Conservation (phyloP, 2,329 filamentous ascomycete species). For the Trichoderma aggressivum region DNA sequence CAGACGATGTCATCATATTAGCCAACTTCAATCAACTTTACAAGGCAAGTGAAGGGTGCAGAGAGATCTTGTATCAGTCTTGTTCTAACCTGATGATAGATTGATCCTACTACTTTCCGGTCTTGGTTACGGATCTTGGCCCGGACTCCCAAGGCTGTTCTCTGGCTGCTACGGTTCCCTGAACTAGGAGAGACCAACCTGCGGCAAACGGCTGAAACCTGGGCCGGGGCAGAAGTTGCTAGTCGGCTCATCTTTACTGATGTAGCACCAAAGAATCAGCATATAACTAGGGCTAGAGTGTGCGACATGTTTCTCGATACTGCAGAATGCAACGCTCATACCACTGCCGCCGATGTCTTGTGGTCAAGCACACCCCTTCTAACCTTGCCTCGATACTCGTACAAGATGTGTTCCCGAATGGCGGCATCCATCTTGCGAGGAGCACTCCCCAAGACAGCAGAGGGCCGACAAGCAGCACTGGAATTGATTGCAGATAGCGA, state of each 20-base stretch:
- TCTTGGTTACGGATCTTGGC: slow-evolving; percentile 91
- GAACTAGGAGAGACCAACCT: slow-evolving; percentile 88
- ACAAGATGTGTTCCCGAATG: slow-evolving; percentile 99
- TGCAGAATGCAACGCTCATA: slow-evolving; percentile 96
- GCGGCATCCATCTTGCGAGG: slow-evolving; percentile 91
- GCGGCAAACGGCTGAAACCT: slow-evolving; percentile 71
- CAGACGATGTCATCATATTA: slow-evolving; percentile 82
- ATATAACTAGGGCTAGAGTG: slow-evolving; percentile 87
- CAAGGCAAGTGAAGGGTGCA: slow-evolving; percentile 63
- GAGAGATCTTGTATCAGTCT: not conserved
- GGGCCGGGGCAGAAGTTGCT: slow-evolving; percentile 84
- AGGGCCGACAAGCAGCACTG: slow-evolving; percentile 63
- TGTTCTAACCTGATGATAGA: slow-evolving; percentile 49
- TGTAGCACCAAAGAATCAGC: slow-evolving; percentile 89
- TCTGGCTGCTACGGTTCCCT: slow-evolving; percentile 96
- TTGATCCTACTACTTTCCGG: slow-evolving; percentile 94
- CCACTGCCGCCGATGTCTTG: slow-evolving; percentile 90
- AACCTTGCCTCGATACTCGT: slow-evolving; percentile 84
- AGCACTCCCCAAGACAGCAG: slow-evolving; percentile 69
- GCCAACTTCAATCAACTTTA: slow-evolving; percentile 99
- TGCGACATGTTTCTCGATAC: slow-evolving; percentile 96
- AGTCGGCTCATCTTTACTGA: slow-evolving; percentile 91
- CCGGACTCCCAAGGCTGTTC: slow-evolving; percentile 77
- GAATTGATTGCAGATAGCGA: slow-evolving; percentile 79
- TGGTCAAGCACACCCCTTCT: slow-evolving; percentile 95